A percentile compares a stretch with the other conserved stretches of the same genome.
Evolutionary conservation across 225 moss, liverwort and hornwort species (phyloP).

Genomic region (Asterella californica): DNA sequence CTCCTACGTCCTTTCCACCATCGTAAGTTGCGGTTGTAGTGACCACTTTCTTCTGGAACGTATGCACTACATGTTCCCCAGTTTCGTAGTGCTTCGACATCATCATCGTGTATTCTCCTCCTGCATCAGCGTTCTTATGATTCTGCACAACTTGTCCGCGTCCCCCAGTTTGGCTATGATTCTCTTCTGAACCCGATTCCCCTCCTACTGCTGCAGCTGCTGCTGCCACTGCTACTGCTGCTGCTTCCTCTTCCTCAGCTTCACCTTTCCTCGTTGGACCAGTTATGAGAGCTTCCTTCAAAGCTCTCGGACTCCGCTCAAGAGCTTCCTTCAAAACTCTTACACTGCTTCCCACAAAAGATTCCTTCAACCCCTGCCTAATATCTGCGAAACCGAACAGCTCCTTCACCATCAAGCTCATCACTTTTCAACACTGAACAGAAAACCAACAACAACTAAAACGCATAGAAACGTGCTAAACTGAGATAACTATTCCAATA

Average conservation of each 20-base stretch:
- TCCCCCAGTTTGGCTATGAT: neutral
- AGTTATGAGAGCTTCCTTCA: neutral
- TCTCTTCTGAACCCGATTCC: neutral
- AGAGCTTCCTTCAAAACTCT: neutral
- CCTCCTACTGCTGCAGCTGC: too few relatives aligned
- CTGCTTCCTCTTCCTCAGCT: neutral
- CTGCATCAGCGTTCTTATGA: neutral
- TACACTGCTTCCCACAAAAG: neutral
- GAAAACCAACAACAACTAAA: neutral
- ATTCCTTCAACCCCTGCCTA: neutral
- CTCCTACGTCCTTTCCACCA: neutral
- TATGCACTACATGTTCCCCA: constrained; percentile 18
- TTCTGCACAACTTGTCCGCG: neutral
- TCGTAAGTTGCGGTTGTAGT: constrained; percentile 1
- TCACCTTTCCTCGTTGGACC: neutral
- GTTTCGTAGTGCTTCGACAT: constrained; percentile 10
- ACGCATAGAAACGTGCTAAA: neutral
- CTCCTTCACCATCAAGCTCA: neutral
- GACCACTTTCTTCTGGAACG: constrained; percentile 18
- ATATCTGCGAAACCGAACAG: neutral
- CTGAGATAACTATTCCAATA: neutral
- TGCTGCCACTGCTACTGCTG: too few relatives aligned
- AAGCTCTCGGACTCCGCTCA: neutral
- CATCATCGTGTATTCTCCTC: neutral
- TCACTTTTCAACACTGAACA: neutral